A percentile compares a stretch with the other conserved stretches of the same genome.
phyloP scores from a whole-genome alignment of 2,329 filamentous ascomycete species.

The Claviceps fusiformis region DNA sequence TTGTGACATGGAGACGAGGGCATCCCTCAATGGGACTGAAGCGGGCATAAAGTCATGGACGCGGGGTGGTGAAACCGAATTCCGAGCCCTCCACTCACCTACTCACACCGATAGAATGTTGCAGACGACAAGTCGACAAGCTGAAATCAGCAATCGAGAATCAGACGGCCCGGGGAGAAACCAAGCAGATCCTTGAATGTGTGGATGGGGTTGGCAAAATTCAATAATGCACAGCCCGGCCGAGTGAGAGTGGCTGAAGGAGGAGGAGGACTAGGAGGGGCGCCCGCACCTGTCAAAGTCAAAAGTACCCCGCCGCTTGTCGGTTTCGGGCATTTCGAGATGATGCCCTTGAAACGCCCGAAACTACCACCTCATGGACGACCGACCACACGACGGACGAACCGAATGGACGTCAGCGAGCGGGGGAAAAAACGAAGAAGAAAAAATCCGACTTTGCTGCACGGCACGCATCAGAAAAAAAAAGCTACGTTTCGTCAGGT shows the following conservation, averaged over 20 bases:
- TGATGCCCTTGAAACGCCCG: no score
- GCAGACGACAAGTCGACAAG: neutral
- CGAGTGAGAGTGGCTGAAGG: neutral
- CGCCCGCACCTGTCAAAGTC: neutral
- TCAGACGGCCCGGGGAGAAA: neutral
- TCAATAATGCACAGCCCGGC: neutral
- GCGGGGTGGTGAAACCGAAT: neutral
- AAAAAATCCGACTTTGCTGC: no score
- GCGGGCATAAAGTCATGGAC: neutral
- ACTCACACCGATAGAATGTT: neutral
- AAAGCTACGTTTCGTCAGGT: constrained; percentile 1
- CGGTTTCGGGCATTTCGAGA: neutral
- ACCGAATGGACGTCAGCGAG: neutral
- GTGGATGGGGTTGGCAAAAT: neutral
- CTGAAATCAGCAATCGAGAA: neutral
- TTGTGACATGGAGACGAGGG: neutral
- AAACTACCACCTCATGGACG: neutral
- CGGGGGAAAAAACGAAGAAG: no score
- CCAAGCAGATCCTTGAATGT: neutral
- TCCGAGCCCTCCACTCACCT: neutral
- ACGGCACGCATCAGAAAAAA: no score
- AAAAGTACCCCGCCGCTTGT: neutral
- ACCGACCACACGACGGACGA: neutral
- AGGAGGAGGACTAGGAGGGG: neutral
- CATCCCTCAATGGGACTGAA: neutral